Percentiles rank a stretch among this genome's conserved stretches.
Evolutionary conservation across 352 stramenopile species (phyloP).

Genomic region (Pythium folliculosum): DNA sequence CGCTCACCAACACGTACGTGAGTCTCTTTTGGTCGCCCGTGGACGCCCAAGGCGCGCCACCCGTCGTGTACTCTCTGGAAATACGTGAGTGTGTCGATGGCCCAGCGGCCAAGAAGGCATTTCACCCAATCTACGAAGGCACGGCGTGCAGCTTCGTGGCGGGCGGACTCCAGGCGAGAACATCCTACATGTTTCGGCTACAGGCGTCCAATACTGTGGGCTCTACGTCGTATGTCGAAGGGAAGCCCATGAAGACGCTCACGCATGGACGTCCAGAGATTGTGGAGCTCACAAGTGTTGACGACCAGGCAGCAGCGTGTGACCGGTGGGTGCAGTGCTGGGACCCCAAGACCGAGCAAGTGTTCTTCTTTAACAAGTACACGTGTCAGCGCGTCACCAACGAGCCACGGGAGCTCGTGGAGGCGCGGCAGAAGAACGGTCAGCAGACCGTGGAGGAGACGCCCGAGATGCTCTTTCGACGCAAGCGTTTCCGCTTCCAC

Average conservation of each 20-base stretch:
- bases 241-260: slow-evolving; percentile 55
- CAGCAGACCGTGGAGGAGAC: slow-evolving; percentile 56
- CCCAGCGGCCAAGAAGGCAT: slow-evolving; percentile 17
- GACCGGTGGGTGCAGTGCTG: slow-evolving; percentile 87
- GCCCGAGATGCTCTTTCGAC: slow-evolving; percentile 80
- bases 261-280: slow-evolving; percentile 65
- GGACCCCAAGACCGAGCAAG: slow-evolving; percentile 80
- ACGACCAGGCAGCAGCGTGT: slow-evolving; percentile 60
- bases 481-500: slow-evolving; percentile 87
- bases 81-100: slow-evolving; percentile 37
- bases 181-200: slow-evolving; percentile 65
- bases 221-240: slow-evolving; percentile 63
- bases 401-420: slow-evolving; percentile 51
- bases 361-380: slow-evolving; percentile 91
- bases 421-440: slow-evolving; percentile 44
- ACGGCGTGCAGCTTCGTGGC: slow-evolving; percentile 65
- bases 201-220: slow-evolving; percentile 73
- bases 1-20: slow-evolving; percentile 67
- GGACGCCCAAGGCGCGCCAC: slow-evolving; percentile 52
- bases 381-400: slow-evolving; percentile 68
- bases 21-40: slow-evolving; percentile 75
- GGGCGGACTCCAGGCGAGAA: slow-evolving; percentile 43
- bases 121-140: slow-evolving; percentile 60
- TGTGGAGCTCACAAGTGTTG: slow-evolving; percentile 51
- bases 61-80: slow-evolving; percentile 66